Conservation (phyloP, 2,329 filamentous ascomycete genomes). For the Apiospora sp. region DNA sequence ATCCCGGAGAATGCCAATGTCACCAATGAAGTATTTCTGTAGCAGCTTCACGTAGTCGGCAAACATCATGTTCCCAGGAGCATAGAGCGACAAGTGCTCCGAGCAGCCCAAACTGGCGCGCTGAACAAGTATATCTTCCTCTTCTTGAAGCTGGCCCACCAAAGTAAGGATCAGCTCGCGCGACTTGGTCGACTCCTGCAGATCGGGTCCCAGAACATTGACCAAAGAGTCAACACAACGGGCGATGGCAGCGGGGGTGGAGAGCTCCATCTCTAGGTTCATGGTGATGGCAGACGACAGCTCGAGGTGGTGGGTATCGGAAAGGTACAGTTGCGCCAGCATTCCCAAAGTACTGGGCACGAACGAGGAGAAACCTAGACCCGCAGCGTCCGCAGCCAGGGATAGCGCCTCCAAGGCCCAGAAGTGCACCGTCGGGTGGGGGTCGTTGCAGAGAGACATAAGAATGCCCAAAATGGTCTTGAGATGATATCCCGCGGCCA, state of each 20-base stretch:
- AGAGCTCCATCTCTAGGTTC: constrained; percentile 86
- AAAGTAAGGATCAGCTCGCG: constrained; percentile 90
- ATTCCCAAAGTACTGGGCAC: constrained; percentile 92
- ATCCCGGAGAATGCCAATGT: constrained; percentile 74
- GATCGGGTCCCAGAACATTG: constrained; percentile 93
- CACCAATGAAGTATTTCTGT: constrained; percentile 78
- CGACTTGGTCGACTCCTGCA: constrained; percentile 92
- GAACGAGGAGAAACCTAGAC: constrained; percentile 88
- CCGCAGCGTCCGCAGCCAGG: constrained; percentile 88
- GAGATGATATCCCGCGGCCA: constrained; percentile 95
- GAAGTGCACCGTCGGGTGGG: constrained; percentile 93
- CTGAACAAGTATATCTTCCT: constrained; percentile 74
- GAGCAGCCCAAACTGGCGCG: constrained; percentile 82
- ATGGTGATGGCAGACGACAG: constrained; percentile 81
- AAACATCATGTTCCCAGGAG: constrained; percentile 86
- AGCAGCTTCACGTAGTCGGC: constrained; percentile 82
- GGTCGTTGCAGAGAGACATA: constrained; percentile 97
- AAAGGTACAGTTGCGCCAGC: constrained; percentile 90
- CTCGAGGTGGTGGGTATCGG: constrained; percentile 90
- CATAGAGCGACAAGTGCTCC: constrained; percentile 92
- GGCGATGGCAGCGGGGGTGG: constrained; percentile 82
- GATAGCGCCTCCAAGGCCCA: constrained; percentile 93
- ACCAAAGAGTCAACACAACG: constrained; percentile 94
- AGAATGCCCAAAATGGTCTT: constrained; percentile 97
- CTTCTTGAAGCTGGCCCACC: constrained; percentile 81